phyloP scores from a whole-genome alignment of 345 rosid species.

The Citrus reticulata region DNA sequence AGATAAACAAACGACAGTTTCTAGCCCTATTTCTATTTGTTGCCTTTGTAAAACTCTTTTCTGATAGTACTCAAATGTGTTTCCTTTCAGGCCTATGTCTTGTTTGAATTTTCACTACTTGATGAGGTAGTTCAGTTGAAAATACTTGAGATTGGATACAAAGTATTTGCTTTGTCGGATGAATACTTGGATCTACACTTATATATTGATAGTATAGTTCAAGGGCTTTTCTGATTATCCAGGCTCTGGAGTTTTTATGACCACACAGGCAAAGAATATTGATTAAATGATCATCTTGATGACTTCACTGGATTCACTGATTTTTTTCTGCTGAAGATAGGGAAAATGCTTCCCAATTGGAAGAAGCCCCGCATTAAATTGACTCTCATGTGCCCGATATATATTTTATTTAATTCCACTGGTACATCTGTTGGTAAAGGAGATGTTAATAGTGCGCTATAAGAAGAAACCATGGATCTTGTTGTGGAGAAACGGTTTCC shows the following conservation, averaged over 20 bases:
- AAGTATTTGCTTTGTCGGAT: neutral
- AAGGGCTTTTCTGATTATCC: conserved; percentile 1
- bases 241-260: conserved; percentile 3
- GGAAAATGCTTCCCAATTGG: conserved; percentile 61
- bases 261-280: conserved; percentile 3
- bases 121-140: conserved; percentile 2
- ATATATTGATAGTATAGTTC: neutral
- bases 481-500: conserved; percentile 68
- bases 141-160: neutral
- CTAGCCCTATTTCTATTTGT: neutral
- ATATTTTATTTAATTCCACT: conserved; percentile 23
- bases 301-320: conserved; percentile 22
- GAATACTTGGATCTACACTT: neutral
- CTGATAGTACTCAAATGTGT: neutral
- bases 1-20: neutral
- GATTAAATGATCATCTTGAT: conserved; percentile 10
- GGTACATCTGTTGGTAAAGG: conserved; percentile 28
- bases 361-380: conserved; percentile 54
- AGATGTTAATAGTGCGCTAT: conserved; percentile 40
- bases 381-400: conserved; percentile 20
- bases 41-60: neutral
- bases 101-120: neutral
- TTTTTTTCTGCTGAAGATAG: conserved; percentile 27
- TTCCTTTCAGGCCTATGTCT: neutral
- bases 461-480: conserved; percentile 50